These are phyloP conservation scores for Xerocomus alliaceus DNA, from an alignment of 1,284 basidiomycete genomes.

Conservation along the genomic window DNA sequence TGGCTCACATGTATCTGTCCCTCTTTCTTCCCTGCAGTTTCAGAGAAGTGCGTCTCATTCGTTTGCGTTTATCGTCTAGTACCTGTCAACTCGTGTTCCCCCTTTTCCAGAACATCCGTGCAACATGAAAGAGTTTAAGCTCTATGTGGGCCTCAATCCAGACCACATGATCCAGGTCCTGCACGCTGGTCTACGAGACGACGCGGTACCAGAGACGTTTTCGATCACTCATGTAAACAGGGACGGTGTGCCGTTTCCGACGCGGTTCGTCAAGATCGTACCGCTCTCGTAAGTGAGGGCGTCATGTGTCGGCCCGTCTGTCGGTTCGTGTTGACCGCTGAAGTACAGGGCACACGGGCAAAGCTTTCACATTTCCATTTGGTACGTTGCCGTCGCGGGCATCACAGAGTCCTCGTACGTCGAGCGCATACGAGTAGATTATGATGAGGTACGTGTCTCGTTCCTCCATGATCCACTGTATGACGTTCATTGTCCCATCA, in stretches of 20 bases:
- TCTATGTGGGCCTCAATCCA: constrained; percentile 67
- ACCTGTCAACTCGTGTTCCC: not conserved
- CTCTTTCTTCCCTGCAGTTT: constrained; percentile 48
- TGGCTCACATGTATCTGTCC: constrained; percentile 3
- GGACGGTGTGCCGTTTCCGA: constrained; percentile 64
- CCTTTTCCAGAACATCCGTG: constrained; percentile 71
- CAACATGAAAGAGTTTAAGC: constrained; percentile 81
- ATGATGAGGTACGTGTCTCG: constrained; percentile 63
- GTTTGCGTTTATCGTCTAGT: not conserved
- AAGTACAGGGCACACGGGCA: constrained; percentile 66
- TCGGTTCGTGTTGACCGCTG: not conserved
- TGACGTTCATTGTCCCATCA: not conserved
- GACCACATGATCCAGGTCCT: constrained; percentile 71
- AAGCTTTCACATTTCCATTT: constrained; percentile 79
- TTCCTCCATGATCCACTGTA: too few relatives aligned
- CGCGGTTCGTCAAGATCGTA: constrained; percentile 72
- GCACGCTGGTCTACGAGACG: constrained; percentile 68
- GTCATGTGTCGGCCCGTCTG: not conserved
- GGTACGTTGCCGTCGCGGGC: constrained; percentile 70
- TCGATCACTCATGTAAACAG: constrained; percentile 59
- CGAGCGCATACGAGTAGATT: constrained; percentile 54
- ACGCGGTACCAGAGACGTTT: constrained; percentile 67
- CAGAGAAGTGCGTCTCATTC: constrained; percentile 57
- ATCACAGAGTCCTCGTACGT: constrained; percentile 61
- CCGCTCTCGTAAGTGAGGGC: constrained; percentile 65